A percentile compares a stretch with the other conserved stretches of the same genome.
Conservation (phyloP, 371 early-diverging fungal genomes). For the Blakeslea trispora region DNA sequence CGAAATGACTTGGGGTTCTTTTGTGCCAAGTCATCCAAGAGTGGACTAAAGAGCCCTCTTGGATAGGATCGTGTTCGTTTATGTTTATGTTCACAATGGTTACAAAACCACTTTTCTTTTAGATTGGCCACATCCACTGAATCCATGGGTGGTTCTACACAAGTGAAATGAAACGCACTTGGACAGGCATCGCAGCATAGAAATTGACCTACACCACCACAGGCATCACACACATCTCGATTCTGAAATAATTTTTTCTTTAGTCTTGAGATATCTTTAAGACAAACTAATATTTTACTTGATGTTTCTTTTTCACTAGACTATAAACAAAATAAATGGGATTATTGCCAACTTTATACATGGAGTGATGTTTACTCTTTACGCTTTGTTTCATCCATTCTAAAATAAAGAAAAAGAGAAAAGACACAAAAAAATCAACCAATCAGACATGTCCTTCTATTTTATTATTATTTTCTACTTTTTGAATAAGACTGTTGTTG, state of each 20-base stretch:
- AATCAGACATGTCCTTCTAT: no score
- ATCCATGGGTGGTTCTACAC: conserved; percentile 72
- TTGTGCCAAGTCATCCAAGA: conserved; percentile 41
- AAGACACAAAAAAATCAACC: background rate
- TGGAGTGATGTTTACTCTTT: background rate
- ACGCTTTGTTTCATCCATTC: background rate
- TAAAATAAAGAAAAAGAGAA: background rate
- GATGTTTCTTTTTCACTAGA: background rate
- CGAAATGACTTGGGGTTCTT: conserved; percentile 51
- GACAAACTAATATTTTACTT: no score
- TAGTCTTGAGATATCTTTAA: no score
- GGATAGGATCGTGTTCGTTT: background rate
- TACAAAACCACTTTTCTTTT: conserved; percentile 69
- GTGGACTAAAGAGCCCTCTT: conserved; percentile 35
- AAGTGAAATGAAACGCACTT: conserved; percentile 72
- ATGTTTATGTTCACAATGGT: conserved; percentile 50
- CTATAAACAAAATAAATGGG: no score
- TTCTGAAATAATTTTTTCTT: conserved; percentile 34
- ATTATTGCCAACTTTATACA: background rate
- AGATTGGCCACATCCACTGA: conserved; percentile 47
- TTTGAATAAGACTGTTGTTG: no score
- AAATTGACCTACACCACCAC: conserved; percentile 64
- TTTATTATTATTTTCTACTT: no score
- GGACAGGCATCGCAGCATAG: conserved; percentile 79
- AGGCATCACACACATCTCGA: conserved; percentile 68